phyloP scores from a whole-genome alignment of 768 basidiomycete genomes.

The Gloeopeniophorella convolvens region DNA sequence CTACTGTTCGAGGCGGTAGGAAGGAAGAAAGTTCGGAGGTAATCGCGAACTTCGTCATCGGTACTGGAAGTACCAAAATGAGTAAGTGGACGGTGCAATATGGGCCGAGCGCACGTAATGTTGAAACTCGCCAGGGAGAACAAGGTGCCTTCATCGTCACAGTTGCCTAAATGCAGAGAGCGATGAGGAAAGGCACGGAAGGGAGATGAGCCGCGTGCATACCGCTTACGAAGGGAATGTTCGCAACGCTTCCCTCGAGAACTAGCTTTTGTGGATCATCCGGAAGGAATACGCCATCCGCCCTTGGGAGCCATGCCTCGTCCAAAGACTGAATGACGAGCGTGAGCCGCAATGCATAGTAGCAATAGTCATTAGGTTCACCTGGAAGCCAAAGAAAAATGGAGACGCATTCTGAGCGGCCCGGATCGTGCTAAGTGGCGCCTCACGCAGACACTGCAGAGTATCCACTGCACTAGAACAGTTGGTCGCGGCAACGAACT shows the following conservation, averaged over 20 bases:
- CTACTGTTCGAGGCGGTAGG: not conserved
- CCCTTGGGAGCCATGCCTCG: conserved; percentile 14
- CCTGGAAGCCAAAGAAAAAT: not conserved
- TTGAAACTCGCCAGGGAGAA: not conserved
- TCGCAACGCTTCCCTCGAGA: conserved; percentile 6
- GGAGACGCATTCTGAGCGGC: not conserved
- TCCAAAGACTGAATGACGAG: not conserved
- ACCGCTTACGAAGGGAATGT: conserved; percentile 10
- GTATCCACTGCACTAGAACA: conserved; percentile 1
- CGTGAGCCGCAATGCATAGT: not conserved
- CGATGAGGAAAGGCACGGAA: not conserved
- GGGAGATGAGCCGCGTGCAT: not conserved
- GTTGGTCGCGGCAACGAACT: not conserved
- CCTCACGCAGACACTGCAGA: conserved; percentile 14
- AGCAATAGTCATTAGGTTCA: not conserved
- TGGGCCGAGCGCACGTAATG: not conserved
- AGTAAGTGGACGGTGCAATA: not conserved
- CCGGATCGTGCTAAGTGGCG: not conserved
- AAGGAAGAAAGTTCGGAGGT: not conserved
- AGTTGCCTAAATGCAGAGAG: conserved; percentile 11
- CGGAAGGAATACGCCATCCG: conserved; percentile 18
- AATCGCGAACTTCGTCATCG: not conserved
- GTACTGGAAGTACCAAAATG: not conserved
- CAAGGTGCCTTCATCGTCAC: conserved; percentile 18
- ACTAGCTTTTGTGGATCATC: conserved; percentile 9